Evolutionary conservation across 768 basidiomycete species (phyloP), one percentile per base, ranked within the genome.

Genomic region (Termitomyces sp.): DNA sequence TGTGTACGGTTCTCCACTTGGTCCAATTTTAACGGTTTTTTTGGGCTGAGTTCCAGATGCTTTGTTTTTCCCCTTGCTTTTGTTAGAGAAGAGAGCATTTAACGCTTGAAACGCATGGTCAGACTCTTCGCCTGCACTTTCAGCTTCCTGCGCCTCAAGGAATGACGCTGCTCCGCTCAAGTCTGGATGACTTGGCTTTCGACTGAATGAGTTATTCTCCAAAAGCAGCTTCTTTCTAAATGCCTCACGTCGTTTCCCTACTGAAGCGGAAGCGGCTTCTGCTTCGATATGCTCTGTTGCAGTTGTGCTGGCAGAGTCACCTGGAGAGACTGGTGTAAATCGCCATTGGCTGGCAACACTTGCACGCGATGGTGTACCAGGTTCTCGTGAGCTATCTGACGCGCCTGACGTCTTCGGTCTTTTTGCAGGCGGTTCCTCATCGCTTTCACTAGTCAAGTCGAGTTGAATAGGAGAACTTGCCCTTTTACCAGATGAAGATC

Each of bases 1-100:
- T 2, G 92, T 93, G 61, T 86, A 93, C 10, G 84, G 52, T 67
- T 86, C 66, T 0, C 90, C 91, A 58, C 83, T 80, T 1, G 89
- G 87, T 2, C 90, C 91, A 24, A 87, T 59, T 57, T 78, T 78
- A 30, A 71, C 71, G 3, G 58, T 63, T 55, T 72, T 74, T 63
- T 77, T 81, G 43, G 67, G 63, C 24, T 69, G 58, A 54, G 59
- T 63, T 14, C 57, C 57, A 60, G 69, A 13, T 43, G 61, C 60
- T 41, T 63, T 72, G 52, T 67, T 57, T 57, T 76, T 79, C 4
- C 59, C 66, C 64, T 74, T 72, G 54, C 60, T 62, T 52, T 75
- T 72, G 54, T 70, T 64, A 5, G 76, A 73, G 61, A 85, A 86
- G 61, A 81, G 65, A 28, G 74, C 70, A 57, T 71, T 75, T 50